Evolutionary conservation across 2,329 filamentous ascomycete species (phyloP).

Genomic region (Neurospora sp.): DNA sequence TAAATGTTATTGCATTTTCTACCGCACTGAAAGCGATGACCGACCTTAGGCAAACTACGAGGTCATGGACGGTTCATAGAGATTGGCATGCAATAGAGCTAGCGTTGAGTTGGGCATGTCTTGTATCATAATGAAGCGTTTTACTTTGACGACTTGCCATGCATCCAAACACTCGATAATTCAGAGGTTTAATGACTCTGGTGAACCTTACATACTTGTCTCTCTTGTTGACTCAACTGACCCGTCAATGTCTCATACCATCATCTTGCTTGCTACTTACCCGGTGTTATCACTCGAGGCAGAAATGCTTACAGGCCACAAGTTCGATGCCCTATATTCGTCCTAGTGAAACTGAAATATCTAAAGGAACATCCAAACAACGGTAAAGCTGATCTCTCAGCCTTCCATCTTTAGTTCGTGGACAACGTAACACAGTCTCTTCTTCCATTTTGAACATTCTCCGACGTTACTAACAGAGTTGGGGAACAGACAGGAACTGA

Average conservation of each 20-base stretch:
- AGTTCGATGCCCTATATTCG: background rate
- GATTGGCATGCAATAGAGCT: slow-evolving; percentile 2
- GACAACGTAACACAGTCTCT: too few species aligned
- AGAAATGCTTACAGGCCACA: background rate
- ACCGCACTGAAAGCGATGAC: slow-evolving; percentile 1
- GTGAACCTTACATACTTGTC: background rate
- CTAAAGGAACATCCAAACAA: too few species aligned
- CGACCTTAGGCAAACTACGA: background rate
- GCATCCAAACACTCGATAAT: background rate
- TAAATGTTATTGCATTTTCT: slow-evolving; percentile 15
- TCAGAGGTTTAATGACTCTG: background rate
- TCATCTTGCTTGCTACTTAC: background rate
- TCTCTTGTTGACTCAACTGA: background rate
- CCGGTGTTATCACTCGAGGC: background rate
- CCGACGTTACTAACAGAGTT: too few species aligned
- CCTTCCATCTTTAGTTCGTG: too few species aligned
- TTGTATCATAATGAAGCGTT: background rate
- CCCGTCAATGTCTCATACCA: too few species aligned
- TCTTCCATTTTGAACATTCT: too few species aligned
- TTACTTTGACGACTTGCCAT: background rate
- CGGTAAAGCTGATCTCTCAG: too few species aligned
- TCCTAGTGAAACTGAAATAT: too few species aligned
- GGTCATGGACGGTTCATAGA: slow-evolving; percentile 7
- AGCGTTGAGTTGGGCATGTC: background rate
- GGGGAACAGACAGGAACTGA: too few species aligned